phyloP scores from a whole-genome alignment of 257 asterid species.

The Capsicum chinense region DNA sequence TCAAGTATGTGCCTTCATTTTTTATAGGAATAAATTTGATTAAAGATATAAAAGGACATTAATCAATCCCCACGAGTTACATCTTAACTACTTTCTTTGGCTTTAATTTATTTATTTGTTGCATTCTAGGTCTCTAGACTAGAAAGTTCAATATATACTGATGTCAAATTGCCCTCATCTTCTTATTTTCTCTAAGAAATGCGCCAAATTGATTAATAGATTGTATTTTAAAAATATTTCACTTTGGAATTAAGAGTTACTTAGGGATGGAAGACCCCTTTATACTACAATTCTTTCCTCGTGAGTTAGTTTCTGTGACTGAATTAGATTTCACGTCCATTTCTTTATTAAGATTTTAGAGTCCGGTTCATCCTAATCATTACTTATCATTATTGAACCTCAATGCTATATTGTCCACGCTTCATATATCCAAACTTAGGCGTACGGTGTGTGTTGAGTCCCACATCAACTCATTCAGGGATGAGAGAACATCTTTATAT shows the following conservation, averaged over 20 bases:
- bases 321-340: neutral
- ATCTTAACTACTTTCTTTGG: slow-evolving; percentile 4
- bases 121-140: slow-evolving; percentile 8
- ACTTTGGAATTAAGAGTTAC: neutral
- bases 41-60: slow-evolving; percentile 12
- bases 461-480: neutral
- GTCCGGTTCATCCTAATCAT: neutral
- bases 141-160: neutral
- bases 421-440: neutral
- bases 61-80: slow-evolving; percentile 18
- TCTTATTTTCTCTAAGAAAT: neutral
- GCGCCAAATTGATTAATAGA: neutral
- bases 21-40: neutral
- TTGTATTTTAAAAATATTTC: neutral
- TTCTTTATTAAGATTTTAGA: neutral
- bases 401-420: neutral
- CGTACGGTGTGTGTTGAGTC: neutral
- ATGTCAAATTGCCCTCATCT: neutral
- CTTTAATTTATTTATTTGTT: neutral
- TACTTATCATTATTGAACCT: fast-evolving
- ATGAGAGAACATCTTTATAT: neutral
- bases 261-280: neutral
- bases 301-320: neutral
- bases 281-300: neutral
- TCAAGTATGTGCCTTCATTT: slow-evolving; percentile 5